A percentile compares a stretch with the other conserved stretches of the same genome.
phyloP scores from a whole-genome alignment of 495 filamentous ascomycete genomes.

The Penicillium atrosanguineum region DNA sequence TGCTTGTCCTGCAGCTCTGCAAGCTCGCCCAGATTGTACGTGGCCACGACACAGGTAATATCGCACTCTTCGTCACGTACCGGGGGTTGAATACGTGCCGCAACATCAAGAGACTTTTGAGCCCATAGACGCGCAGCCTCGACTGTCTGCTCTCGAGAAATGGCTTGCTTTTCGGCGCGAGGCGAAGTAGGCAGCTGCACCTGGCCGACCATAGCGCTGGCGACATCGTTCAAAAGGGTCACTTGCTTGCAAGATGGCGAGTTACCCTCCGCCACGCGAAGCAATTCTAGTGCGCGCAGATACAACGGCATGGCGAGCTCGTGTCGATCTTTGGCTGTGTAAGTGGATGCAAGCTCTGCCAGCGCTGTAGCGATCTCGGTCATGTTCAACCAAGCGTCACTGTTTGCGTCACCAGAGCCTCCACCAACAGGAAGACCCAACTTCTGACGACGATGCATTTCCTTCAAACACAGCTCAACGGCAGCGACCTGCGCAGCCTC shows the following conservation, averaged over 20 bases:
- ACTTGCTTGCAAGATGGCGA: conserved; percentile 66
- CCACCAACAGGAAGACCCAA: conserved; percentile 51
- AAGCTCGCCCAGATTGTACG: conserved; percentile 81
- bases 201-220: conserved; percentile 32
- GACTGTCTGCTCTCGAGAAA: conserved; percentile 51
- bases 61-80: conserved; percentile 80
- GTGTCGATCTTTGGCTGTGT: conserved; percentile 63
- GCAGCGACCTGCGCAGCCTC: conserved; percentile 76
- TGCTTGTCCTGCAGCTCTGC: conserved; percentile 65
- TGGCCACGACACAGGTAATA: conserved; percentile 77
- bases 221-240: conserved; percentile 50
- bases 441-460: conserved; percentile 62
- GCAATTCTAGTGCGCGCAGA: conserved; percentile 71
- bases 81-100: conserved; percentile 51
- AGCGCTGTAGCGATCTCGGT: conserved; percentile 70
- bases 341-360: conserved; percentile 67
- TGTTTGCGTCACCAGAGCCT: conserved; percentile 26
- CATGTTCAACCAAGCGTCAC: conserved; percentile 71
- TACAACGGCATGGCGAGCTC: conserved; percentile 86
- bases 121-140: conserved; percentile 70
- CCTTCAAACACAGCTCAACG: conserved; percentile 75
- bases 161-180: conserved; percentile 41
- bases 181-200: conserved; percentile 32
- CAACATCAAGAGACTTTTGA: conserved; percentile 64
- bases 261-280: conserved; percentile 38